phyloP scores from a whole-genome alignment of 805 yeast species.

The Metschnikowia colocasiae region DNA sequence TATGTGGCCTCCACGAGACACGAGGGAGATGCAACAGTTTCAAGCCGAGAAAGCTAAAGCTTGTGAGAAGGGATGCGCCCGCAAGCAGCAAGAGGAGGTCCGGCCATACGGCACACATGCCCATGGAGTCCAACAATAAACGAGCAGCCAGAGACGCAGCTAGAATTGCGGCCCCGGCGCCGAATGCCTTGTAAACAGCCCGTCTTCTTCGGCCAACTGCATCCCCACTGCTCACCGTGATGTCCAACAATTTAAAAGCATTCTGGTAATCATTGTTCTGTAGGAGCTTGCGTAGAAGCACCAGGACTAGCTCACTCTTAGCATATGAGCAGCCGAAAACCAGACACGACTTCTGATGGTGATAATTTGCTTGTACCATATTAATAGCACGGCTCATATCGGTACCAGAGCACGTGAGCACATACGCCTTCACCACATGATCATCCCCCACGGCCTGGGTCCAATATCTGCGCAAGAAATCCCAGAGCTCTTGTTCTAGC shows the following conservation, averaged over 20 bases:
- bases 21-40: slow-evolving; percentile 9
- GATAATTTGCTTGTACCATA: slow-evolving; percentile 12
- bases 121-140: not conserved
- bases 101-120: not conserved
- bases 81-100: not conserved
- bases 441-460: slow-evolving; percentile 6
- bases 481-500: slow-evolving; percentile 18
- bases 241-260: slow-evolving; percentile 15
- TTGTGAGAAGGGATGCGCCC: not conserved
- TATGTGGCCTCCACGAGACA: slow-evolving; percentile 38
- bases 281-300: slow-evolving; percentile 13
- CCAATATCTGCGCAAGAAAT: slow-evolving; percentile 14
- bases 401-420: slow-evolving; percentile 5
- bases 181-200: not conserved
- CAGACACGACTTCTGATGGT: not conserved
- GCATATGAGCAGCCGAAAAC: too few species aligned
- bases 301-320: slow-evolving; percentile 3
- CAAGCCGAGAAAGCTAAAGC: slow-evolving; percentile 1
- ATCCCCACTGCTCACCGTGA: slow-evolving; percentile 8
- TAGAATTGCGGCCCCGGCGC: not conserved
- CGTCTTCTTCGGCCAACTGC: not conserved
- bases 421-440: slow-evolving; percentile 11
- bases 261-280: slow-evolving; percentile 14
- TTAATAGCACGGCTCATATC: slow-evolving; percentile 11
- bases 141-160: not conserved